Conservation (phyloP, 495 filamentous ascomycete species). For the Umbilicaria muhlenbergii region DNA sequence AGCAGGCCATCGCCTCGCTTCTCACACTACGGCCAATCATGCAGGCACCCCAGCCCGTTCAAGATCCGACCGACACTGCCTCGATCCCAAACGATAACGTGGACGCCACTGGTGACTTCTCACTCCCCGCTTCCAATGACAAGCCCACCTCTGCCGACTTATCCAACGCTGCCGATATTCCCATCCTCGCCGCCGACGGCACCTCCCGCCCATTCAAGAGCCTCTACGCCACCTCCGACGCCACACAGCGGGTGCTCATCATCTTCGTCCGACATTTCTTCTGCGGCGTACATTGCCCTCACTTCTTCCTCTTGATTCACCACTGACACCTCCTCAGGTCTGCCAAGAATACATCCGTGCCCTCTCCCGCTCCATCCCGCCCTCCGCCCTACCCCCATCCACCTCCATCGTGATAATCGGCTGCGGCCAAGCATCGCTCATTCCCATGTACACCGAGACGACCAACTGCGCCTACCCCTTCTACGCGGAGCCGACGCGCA, state of each 20-base stretch:
- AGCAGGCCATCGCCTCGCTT: no score
- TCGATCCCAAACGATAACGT: no score
- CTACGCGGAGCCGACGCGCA: slow-evolving; percentile 58
- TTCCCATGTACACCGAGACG: slow-evolving; percentile 47
- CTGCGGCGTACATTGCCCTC: slow-evolving; percentile 47
- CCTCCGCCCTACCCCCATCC: slow-evolving; percentile 25
- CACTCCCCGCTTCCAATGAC: no score
- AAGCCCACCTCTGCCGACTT: no score
- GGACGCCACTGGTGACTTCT: no score
- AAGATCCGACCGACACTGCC: no score
- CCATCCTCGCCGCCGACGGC: no score
- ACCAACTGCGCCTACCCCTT: slow-evolving; percentile 61
- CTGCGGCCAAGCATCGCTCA: slow-evolving; percentile 58
- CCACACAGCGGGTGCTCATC: slow-evolving; percentile 46
- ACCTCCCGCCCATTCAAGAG: no score
- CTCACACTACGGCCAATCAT: no score
- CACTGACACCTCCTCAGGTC: slow-evolving; percentile 25
- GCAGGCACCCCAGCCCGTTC: no score
- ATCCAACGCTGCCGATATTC: no score
- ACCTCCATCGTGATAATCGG: slow-evolving; percentile 59
- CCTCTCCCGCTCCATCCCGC: slow-evolving; percentile 23
- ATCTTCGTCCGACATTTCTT: slow-evolving; percentile 76
- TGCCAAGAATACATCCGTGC: slow-evolving; percentile 48
- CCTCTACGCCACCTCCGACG: slow-evolving; percentile 43
- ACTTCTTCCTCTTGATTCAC: slow-evolving; percentile 3